Evolutionary conservation across 805 yeast species (phyloP).

Genomic region (Suhomyces vadensis): DNA sequence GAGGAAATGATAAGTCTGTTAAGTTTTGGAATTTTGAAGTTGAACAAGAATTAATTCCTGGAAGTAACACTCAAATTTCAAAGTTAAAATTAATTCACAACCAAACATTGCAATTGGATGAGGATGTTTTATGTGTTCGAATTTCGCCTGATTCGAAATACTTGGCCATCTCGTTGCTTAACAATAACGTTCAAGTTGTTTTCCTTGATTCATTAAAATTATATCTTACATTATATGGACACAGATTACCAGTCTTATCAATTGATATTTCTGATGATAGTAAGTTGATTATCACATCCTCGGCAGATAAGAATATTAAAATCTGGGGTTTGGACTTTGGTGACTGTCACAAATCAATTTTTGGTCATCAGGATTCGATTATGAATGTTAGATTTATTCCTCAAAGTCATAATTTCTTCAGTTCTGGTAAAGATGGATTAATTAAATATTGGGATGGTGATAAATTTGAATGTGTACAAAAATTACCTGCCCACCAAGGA

Average conservation of each 20-base stretch:
- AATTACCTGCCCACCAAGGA: conserved; percentile 76
- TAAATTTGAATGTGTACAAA: conserved; percentile 91
- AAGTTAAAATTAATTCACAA: conserved; percentile 66
- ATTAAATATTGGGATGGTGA: conserved; percentile 98
- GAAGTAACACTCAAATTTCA: conserved; percentile 52
- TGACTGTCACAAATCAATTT: conserved; percentile 95
- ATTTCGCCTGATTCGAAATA: conserved; percentile 78
- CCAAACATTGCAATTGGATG: conserved; percentile 81
- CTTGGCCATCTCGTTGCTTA: conserved; percentile 82
- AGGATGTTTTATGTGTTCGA: conserved; percentile 78
- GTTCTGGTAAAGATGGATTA: conserved; percentile 84
- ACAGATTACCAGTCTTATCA: conserved; percentile 90
- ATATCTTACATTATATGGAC: conserved; percentile 89
- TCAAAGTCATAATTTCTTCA: conserved; percentile 84
- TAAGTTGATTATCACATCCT: conserved; percentile 84
- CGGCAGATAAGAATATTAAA: conserved; percentile 96
- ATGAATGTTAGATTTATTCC: conserved; percentile 86
- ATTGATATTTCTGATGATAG: conserved; percentile 89
- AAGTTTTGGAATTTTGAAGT: conserved; percentile 87
- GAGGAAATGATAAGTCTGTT: conserved; percentile 89
- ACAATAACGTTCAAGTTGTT: conserved; percentile 94
- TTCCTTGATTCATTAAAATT: conserved; percentile 85
- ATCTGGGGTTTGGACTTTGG: conserved; percentile 99
- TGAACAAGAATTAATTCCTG: conserved; percentile 67
- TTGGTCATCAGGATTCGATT: conserved; percentile 95